Conservation (phyloP, 2,329 filamentous ascomycete species). For the Phoma herbarum region DNA sequence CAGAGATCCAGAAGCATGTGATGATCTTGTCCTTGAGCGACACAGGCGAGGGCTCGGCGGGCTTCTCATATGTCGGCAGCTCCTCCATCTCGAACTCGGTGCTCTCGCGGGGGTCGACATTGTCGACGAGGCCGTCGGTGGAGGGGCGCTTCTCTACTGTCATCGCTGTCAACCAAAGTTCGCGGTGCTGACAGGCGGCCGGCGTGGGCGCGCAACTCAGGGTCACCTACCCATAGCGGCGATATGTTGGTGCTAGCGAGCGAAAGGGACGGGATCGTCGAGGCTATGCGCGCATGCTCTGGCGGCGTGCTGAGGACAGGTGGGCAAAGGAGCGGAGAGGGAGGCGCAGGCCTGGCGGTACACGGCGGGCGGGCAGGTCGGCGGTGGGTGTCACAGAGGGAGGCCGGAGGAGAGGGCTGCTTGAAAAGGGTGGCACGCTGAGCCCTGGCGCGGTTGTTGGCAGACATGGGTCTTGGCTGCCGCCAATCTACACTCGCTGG, state of each 20-base stretch:
- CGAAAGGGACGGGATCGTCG: slow-evolving; percentile 23
- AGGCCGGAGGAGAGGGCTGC: slow-evolving; percentile 8
- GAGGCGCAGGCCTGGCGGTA: slow-evolving; percentile 26
- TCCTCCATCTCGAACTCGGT: slow-evolving; percentile 42
- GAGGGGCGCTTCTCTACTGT: slow-evolving; percentile 51
- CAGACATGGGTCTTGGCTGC: slow-evolving; percentile 11
- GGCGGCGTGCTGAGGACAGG: slow-evolving; percentile 25
- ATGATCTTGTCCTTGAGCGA: slow-evolving; percentile 50
- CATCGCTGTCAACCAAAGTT: slow-evolving; percentile 25
- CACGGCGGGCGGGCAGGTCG: slow-evolving; percentile 17
- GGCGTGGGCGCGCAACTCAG: not conserved
- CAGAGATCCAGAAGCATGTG: slow-evolving; percentile 52
- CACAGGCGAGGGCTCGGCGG: slow-evolving; percentile 35
- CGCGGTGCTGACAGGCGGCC: not conserved
- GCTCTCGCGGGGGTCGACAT: slow-evolving; percentile 47
- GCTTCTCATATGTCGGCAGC: slow-evolving; percentile 48
- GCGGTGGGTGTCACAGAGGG: slow-evolving; percentile 19
- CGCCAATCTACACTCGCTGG: slow-evolving; percentile 13
- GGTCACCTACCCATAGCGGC: slow-evolving; percentile 41
- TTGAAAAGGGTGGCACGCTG: slow-evolving; percentile 21
- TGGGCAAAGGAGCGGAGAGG: slow-evolving; percentile 24
- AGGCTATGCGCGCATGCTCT: slow-evolving; percentile 41
- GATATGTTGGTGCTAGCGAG: slow-evolving; percentile 31
- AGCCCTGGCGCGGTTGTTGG: slow-evolving; percentile 11
- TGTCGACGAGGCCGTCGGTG: slow-evolving; percentile 51